These are phyloP conservation scores for Metarhizium sp. DNA, from an alignment of 2,329 filamentous ascomycete genomes.

Conservation along the genomic window DNA sequence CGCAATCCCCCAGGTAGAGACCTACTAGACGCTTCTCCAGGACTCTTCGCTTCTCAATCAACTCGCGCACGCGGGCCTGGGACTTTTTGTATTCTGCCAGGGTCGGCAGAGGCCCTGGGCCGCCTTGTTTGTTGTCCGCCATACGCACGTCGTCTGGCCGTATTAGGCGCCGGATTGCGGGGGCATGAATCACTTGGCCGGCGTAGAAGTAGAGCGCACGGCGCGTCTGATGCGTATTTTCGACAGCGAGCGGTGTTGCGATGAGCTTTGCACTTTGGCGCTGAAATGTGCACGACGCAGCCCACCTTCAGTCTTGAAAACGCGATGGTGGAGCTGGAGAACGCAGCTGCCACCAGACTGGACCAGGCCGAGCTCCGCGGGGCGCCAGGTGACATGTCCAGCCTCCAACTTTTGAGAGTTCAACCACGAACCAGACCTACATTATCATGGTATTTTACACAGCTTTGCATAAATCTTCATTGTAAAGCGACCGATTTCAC, in stretches of 20 bases:
- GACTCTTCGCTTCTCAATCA: constrained; percentile 33
- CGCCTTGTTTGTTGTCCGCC: constrained; percentile 23
- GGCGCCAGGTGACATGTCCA: no score
- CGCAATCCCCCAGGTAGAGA: not conserved
- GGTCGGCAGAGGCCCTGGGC: constrained; percentile 21
- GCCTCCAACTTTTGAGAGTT: no score
- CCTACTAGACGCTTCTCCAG: constrained; percentile 29
- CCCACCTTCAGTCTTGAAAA: no score
- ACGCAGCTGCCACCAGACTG: no score
- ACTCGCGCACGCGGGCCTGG: constrained; percentile 36
- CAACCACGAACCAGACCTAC: no score
- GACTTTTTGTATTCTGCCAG: constrained; percentile 42
- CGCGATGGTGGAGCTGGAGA: no score
- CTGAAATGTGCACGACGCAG: no score
- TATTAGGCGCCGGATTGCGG: not conserved
- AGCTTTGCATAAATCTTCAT: no score
- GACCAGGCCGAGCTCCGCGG: no score
- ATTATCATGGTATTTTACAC: no score
- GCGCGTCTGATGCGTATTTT: not conserved
- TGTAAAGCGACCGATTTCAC: no score
- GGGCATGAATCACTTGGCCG: not conserved
- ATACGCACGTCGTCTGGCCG: constrained; percentile 13
- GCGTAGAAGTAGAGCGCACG: not conserved
- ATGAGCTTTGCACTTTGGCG: not conserved
- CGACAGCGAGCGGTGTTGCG: not conserved